A percentile compares a stretch with the other conserved stretches of the same genome.
These are phyloP conservation scores for Chalciporus sp. DNA, from an alignment of 1,284 basidiomycete genomes.

Conservation along the genomic window DNA sequence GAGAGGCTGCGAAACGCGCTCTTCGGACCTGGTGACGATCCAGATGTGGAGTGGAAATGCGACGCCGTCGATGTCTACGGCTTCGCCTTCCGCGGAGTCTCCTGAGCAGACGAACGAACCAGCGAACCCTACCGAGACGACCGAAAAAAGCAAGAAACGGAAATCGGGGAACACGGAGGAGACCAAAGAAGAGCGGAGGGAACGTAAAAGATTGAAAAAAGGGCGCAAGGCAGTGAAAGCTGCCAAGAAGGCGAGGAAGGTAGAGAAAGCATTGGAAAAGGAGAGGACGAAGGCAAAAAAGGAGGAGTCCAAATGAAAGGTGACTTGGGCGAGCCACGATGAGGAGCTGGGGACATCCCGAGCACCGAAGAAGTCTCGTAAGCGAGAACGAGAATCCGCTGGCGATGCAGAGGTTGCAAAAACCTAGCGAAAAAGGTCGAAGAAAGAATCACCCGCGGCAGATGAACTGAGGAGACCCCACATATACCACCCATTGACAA, in stretches of 20 bases:
- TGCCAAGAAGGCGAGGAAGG: conserved; percentile 11
- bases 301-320: conserved; percentile 6
- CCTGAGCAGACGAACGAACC: not conserved
- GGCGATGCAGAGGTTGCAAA: not conserved
- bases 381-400: not conserved
- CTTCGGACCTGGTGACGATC: conserved; percentile 49
- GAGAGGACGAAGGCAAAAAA: not conserved
- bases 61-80: not conserved
- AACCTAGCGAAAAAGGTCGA: conserved; percentile 7
- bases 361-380: not conserved
- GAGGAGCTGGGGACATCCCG: not conserved
- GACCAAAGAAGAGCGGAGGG: conserved; percentile 29
- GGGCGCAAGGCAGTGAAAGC: conserved; percentile 26
- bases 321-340: not conserved
- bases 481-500: not conserved
- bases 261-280: conserved; percentile 12
- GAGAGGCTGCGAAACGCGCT: conserved; percentile 72
- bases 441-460: conserved; percentile 11
- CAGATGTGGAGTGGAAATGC: not conserved
- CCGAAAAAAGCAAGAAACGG: conserved; percentile 10
- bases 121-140: not conserved
- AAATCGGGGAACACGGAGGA: conserved; percentile 7
- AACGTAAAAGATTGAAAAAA: conserved; percentile 25
- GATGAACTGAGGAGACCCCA: conserved; percentile 3
- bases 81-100: not conserved